A percentile compares a stretch with the other conserved stretches of the same genome.
Conservation (phyloP, 805 yeast species). For the Nakazawaea pomicola region DNA sequence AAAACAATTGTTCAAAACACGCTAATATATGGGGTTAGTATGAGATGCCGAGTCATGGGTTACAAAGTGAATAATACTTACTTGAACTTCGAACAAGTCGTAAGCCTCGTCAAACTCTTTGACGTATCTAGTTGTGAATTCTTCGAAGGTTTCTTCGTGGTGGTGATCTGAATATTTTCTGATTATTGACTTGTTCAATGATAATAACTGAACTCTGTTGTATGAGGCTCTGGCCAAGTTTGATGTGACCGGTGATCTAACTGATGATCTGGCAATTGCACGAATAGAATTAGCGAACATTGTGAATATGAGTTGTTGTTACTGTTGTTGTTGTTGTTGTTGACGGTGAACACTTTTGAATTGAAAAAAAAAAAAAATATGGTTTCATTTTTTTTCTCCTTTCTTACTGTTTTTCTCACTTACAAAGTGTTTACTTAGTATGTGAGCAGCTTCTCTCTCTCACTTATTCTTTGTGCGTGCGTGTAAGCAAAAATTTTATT, state of each 20-base stretch:
- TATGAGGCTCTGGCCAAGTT: slow-evolving; percentile 11
- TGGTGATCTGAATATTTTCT: slow-evolving; percentile 82
- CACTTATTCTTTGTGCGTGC: background rate
- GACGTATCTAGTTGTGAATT: slow-evolving; percentile 85
- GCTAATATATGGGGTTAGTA: slow-evolving; percentile 37
- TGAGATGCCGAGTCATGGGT: slow-evolving; percentile 17
- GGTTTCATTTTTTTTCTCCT: slow-evolving; percentile 4
- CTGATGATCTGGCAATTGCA: slow-evolving; percentile 29
- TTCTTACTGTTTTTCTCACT: no score
- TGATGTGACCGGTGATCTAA: slow-evolving; percentile 26
- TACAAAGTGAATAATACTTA: slow-evolving; percentile 18
- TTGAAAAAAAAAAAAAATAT: slow-evolving; percentile 1
- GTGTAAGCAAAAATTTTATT: no score
- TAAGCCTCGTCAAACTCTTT: slow-evolving; percentile 94
- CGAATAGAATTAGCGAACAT: slow-evolving; percentile 31
- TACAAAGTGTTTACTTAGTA: no score
- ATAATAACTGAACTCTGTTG: slow-evolving; percentile 17
- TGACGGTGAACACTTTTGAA: no score
- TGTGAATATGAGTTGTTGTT: no score
- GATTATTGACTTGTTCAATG: slow-evolving; percentile 20
- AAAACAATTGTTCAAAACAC: slow-evolving; percentile 96
- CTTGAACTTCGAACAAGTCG: slow-evolving; percentile 78
- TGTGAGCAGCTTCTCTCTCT: no score
- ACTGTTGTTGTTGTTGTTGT: no score
- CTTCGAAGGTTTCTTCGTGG: slow-evolving; percentile 91